A percentile compares a stretch with the other conserved stretches of the same genome.
Evolutionary conservation across 805 yeast genomes (phyloP).

Genomic region (Spathaspora arborariae): DNA sequence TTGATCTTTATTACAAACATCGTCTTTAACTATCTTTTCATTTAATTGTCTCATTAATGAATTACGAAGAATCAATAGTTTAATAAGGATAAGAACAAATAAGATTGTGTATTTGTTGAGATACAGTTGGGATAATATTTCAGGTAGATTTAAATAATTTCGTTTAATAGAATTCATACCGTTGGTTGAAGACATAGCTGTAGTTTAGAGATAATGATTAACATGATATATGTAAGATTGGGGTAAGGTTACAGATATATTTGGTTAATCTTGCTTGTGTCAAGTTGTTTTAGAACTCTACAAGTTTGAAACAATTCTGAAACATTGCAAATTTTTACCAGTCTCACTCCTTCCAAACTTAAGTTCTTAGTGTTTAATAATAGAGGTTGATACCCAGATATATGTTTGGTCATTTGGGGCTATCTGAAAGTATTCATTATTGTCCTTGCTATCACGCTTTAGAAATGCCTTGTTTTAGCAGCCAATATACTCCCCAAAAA

Average conservation of each 20-base stretch:
- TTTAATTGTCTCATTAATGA: slow-evolving; percentile 37
- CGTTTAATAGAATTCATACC: slow-evolving; percentile 1
- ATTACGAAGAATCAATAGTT: slow-evolving; percentile 53
- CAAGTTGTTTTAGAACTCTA: not conserved
- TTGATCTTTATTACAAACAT: slow-evolving; percentile 8
- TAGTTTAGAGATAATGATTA: not conserved
- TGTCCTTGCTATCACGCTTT: no score
- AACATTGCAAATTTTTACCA: not conserved
- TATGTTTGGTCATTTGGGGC: no score
- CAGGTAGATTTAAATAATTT: slow-evolving; percentile 40
- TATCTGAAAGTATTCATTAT: no score
- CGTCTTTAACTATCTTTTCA: slow-evolving; percentile 29
- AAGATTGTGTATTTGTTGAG: slow-evolving; percentile 61
- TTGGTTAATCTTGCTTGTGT: not conserved
- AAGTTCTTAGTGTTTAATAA: not conserved
- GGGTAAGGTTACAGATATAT: no score
- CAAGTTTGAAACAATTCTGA: not conserved
- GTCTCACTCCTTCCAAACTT: not conserved
- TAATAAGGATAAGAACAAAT: slow-evolving; percentile 52
- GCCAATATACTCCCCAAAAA: not conserved
- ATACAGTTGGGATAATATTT: slow-evolving; percentile 61
- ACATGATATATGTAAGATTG: not conserved
- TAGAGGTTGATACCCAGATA: no score
- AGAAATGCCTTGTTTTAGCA: no score
- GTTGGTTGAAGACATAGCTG: not conserved